Conservation (phyloP, 495 filamentous ascomycete genomes). For the Aspergillus kassunensis region DNA sequence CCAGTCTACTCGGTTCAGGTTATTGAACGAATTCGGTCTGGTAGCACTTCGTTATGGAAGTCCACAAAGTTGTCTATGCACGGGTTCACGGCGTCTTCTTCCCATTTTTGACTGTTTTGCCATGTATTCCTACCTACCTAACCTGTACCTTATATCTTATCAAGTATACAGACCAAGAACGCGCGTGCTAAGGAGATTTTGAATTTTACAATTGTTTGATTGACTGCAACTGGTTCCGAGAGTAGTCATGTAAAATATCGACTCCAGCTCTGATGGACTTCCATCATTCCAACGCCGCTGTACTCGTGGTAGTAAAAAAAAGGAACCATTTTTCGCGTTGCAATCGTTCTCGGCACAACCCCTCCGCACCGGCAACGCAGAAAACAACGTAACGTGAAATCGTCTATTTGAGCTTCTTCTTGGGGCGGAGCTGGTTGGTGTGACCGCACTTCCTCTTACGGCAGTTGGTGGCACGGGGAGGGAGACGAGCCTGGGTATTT, state of each 20-base stretch:
- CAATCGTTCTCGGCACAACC: conserved; percentile 37
- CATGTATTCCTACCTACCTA: not conserved
- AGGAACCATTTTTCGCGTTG: conserved; percentile 34
- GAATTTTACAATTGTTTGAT: conserved; percentile 40
- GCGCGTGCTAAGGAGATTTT: conserved; percentile 14
- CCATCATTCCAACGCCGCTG: conserved; percentile 46
- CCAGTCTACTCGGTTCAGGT: conserved; percentile 2
- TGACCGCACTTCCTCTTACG: conserved; percentile 99
- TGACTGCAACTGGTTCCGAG: conserved; percentile 40
- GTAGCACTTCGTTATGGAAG: conserved; percentile 14
- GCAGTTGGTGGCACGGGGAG: conserved; percentile 98
- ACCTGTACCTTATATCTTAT: conserved; percentile 4
- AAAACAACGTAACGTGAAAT: conserved; percentile 43
- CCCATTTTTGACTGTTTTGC: conserved; percentile 3
- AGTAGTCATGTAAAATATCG: conserved; percentile 38
- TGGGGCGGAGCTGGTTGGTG: conserved; percentile 99
- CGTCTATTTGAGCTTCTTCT: conserved; percentile 99
- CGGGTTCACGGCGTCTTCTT: not conserved
- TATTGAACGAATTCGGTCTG: conserved; percentile 22
- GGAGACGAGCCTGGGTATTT: conserved; percentile 73
- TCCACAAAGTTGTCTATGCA: too few relatives aligned
- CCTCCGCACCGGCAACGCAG: conserved; percentile 36
- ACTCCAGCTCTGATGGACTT: conserved; percentile 40
- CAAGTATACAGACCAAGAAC: conserved; percentile 7
- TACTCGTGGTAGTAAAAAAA: too few relatives aligned